Percentiles rank a stretch among this genome's conserved stretches.
Evolutionary conservation across 2,329 filamentous ascomycete genomes (phyloP).

Genomic region (Verticillium albo-atrum): DNA sequence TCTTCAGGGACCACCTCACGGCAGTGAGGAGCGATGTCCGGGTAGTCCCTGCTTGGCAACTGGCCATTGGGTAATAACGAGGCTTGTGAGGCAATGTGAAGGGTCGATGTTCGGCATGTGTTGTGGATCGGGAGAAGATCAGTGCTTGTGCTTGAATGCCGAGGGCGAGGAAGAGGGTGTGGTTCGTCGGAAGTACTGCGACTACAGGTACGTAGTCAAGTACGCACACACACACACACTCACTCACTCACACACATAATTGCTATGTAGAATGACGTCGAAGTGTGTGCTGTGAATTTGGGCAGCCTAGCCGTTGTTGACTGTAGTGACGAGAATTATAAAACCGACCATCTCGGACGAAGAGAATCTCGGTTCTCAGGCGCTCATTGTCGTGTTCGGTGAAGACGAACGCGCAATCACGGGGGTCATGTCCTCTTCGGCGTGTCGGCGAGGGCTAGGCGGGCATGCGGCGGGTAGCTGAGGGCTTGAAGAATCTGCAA

Average conservation of each 20-base stretch:
- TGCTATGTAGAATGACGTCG: neutral
- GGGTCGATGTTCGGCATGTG: constrained; percentile 1
- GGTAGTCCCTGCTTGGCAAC: constrained; percentile 1
- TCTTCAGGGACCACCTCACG: neutral
- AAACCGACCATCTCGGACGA: no score
- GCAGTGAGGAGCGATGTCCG: neutral
- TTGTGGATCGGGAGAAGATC: constrained; percentile 1
- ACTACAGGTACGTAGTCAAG: neutral
- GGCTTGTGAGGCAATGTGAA: neutral
- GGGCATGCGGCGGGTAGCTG: neutral
- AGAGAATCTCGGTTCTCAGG: no score
- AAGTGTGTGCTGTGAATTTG: neutral
- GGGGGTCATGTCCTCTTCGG: neutral
- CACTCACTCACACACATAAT: neutral
- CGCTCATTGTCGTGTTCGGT: neutral
- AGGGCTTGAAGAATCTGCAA: neutral
- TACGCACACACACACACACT: neutral
- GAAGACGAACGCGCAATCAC: neutral
- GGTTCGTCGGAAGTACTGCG: neutral
- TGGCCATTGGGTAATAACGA: neutral
- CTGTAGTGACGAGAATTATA: no score
- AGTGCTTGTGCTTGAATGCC: neutral
- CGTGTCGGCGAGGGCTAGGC: neutral
- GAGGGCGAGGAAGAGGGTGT: neutral
- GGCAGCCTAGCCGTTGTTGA: no score